phyloP scores from a whole-genome alignment of 2,329 filamentous ascomycete genomes.

The Fusarium incarnatum region DNA sequence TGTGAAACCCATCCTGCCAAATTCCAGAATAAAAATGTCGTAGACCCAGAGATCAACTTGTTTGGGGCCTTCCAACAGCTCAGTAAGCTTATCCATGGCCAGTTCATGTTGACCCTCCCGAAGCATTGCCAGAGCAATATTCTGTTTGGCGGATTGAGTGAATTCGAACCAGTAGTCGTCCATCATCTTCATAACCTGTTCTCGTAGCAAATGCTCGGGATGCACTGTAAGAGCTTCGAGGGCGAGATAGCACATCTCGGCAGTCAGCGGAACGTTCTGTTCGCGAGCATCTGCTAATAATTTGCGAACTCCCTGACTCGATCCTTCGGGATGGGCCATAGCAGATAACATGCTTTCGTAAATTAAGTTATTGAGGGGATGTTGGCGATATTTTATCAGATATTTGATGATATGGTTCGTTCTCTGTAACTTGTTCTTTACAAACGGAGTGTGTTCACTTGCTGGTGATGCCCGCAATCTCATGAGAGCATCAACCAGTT shows the following conservation, averaged over 20 bases:
- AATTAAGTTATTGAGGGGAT: slow-evolving; percentile 67
- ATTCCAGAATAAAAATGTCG: slow-evolving; percentile 79
- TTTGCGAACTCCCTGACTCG: slow-evolving; percentile 68
- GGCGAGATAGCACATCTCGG: slow-evolving; percentile 75
- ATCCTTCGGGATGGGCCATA: slow-evolving; percentile 76
- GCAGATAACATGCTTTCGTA: slow-evolving; percentile 82
- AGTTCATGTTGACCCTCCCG: slow-evolving; percentile 86
- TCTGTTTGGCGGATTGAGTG: slow-evolving; percentile 70
- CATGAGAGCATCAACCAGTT: slow-evolving; percentile 47
- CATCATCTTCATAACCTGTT: slow-evolving; percentile 79
- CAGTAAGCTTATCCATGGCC: slow-evolving; percentile 76
- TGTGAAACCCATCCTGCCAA: slow-evolving; percentile 78
- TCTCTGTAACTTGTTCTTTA: slow-evolving; percentile 45
- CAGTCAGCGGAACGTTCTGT: slow-evolving; percentile 71
- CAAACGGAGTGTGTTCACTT: slow-evolving; percentile 29
- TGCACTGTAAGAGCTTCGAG: slow-evolving; percentile 82
- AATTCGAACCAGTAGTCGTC: slow-evolving; percentile 71
- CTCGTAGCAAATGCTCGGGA: slow-evolving; percentile 83
- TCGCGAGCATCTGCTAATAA: slow-evolving; percentile 80
- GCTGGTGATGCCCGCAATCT: slow-evolving; percentile 41
- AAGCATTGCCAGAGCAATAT: slow-evolving; percentile 78
- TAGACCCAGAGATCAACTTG: slow-evolving; percentile 78
- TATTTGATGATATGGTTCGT: slow-evolving; percentile 63
- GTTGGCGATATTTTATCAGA: slow-evolving; percentile 66
- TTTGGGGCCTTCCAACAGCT: slow-evolving; percentile 69